Conservation (phyloP, 106 monocot genomes). For the Apostasia shenzhenica region DNA sequence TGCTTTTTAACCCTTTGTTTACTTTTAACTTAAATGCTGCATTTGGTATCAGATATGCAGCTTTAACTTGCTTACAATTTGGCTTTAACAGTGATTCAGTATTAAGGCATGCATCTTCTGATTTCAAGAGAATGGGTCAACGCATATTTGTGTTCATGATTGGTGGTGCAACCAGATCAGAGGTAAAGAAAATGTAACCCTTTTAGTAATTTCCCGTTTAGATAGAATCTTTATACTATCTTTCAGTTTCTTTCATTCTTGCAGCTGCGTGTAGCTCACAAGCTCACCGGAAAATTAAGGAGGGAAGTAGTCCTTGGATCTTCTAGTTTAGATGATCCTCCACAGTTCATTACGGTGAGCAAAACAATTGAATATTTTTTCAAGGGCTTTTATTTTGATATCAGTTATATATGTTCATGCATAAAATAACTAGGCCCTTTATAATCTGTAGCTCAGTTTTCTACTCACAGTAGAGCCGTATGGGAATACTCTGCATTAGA, state of each 20-base stretch:
- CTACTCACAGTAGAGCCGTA: no score
- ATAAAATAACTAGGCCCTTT: no score
- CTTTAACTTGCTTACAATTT: slow-evolving; percentile 4
- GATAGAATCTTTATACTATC: background rate
- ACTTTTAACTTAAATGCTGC: no score
- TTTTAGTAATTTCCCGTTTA: background rate
- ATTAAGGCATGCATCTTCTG: slow-evolving; percentile 46
- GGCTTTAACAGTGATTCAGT: slow-evolving; percentile 56
- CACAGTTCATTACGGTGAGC: slow-evolving; percentile 38
- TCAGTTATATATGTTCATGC: no score
- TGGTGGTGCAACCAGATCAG: slow-evolving; percentile 63
- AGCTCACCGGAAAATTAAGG: slow-evolving; percentile 39
- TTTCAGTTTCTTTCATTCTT: background rate
- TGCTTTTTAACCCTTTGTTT: no score
- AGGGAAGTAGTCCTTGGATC: slow-evolving; percentile 44
- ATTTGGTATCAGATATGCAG: background rate
- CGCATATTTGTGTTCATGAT: slow-evolving; percentile 67
- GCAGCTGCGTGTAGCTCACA: slow-evolving; percentile 26
- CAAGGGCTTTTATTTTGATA: no score
- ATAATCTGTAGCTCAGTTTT: no score
- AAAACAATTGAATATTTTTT: background rate
- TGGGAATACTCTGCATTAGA: no score
- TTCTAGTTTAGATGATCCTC: slow-evolving; percentile 42
- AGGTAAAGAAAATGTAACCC: slow-evolving; percentile 5
- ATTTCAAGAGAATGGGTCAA: slow-evolving; percentile 68